Base-by-base conservation (phyloP, 202 grass and related monocot species). In the Eragrostis tef region DNA sequence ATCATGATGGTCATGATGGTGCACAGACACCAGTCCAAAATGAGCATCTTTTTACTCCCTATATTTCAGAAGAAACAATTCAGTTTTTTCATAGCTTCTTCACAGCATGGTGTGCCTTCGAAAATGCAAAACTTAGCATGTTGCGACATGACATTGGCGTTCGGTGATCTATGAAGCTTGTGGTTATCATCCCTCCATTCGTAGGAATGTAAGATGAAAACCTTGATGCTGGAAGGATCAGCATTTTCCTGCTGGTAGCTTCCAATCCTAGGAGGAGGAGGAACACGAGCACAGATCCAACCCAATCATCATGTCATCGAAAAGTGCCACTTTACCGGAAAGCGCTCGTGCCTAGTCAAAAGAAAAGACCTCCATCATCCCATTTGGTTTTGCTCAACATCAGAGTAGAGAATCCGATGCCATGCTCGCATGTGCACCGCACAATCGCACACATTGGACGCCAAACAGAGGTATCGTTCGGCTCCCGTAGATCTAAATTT, bases 391-490 rank as follows among this genome's bases (percentile, higher is more conserved):
- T 39, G 25, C 13, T 74, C 47, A 9, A 24, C 48, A 49, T 61
- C 58, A 6, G 22, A 25, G 22, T 12, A 3, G 44, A 48, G 82
- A 14, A 80, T 86, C 76, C 76, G 11, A 86, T 80, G 84, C 45
- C 2, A 22, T 4, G 34, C 17, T 47, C 21, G 57, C 26, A 86
- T 86, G 83, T 57, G 75, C 75, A 73, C 75, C 83, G 53, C 83
- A 73, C 34, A 52, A 52, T 21, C 24, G 1, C 2, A 7, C 34
- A 5, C 34, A 39, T 39, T 39, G 34, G 34, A 39, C 29, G 29
- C 29, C 29, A 31, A 31, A 31, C 29, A 31, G 29, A 31, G 29
- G n/a, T n/a, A n/a, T n/a, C n/a, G n/a, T n/a, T n/a, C n/a, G n/a
- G n/a, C n/a, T n/a, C n/a, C n/a, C n/a, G n/a, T n/a, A n/a, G n/a